A percentile compares a stretch with the other conserved stretches of the same genome.
Evolutionary conservation across 108 stramenopile species (phyloP).

Genomic region (Schizochytrium sp.): DNA sequence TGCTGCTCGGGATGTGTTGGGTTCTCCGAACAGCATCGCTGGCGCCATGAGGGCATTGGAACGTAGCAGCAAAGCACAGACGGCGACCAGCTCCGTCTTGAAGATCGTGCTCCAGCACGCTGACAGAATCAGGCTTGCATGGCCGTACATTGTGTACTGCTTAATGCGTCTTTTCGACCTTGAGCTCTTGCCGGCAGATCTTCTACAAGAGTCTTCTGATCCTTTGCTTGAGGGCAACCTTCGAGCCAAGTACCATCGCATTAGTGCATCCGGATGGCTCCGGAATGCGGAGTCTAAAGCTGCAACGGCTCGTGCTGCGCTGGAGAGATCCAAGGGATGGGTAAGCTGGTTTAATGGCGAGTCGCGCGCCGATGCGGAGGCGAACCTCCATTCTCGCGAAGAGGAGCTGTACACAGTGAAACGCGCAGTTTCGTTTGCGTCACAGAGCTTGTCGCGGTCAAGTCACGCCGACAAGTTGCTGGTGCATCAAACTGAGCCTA

Average conservation of each 20-base stretch:
- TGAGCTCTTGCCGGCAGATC: not conserved
- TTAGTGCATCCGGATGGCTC: constrained; percentile 31
- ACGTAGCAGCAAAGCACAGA: constrained; percentile 43
- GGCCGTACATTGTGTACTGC: constrained; percentile 50
- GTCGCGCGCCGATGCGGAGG: constrained; percentile 55
- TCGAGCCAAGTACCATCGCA: constrained; percentile 34
- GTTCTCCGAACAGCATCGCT: constrained; percentile 27
- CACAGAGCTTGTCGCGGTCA: not conserved
- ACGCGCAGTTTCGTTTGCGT: constrained; percentile 17
- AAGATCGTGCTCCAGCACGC: constrained; percentile 39
- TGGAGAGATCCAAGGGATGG: constrained; percentile 46
- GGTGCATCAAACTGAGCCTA: not conserved
- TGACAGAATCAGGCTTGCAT: not conserved
- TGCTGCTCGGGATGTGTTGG: not conserved
- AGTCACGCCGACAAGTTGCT: not conserved
- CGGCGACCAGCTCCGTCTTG: constrained; percentile 21
- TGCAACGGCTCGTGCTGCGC: not conserved
- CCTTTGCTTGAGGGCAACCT: not conserved
- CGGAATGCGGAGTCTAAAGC: not conserved
- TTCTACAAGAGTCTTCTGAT: not conserved
- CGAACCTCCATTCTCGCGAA: not conserved
- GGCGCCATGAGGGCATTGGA: constrained; percentile 1
- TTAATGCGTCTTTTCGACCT: constrained; percentile 52
- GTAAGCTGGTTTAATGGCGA: constrained; percentile 57
- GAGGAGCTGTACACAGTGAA: constrained; percentile 28